A percentile compares a stretch with the other conserved stretches of the same genome.
Conservation (phyloP, 2,329 filamentous ascomycete species). For the Penicillium thymicola region DNA sequence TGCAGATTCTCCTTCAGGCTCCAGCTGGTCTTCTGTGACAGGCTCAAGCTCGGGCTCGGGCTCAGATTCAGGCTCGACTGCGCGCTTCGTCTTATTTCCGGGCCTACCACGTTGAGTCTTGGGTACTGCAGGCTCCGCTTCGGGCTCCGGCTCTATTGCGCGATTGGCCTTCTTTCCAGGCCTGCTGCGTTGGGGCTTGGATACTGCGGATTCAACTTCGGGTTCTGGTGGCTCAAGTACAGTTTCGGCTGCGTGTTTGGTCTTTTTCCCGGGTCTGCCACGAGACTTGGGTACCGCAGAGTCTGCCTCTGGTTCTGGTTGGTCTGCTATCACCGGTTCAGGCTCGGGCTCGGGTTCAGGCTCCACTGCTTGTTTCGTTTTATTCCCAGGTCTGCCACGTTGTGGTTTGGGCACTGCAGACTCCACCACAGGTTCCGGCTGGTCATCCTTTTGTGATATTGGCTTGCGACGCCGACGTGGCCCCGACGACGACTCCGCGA, state of each 20-base stretch:
- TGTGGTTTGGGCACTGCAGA: slow-evolving; percentile 7
- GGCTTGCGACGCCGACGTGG: slow-evolving; percentile 6
- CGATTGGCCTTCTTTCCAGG: slow-evolving; percentile 6
- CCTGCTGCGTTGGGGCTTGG: slow-evolving; percentile 2
- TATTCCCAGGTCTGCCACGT: slow-evolving; percentile 7
- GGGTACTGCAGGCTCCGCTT: neutral
- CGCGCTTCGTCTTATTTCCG: slow-evolving; percentile 8
- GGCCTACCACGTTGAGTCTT: slow-evolving; percentile 2
- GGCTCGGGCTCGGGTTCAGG: slow-evolving; percentile 5
- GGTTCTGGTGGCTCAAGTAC: slow-evolving; percentile 6
- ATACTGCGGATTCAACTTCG: slow-evolving; percentile 1
- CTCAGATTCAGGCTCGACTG: neutral
- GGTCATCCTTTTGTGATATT: slow-evolving; percentile 8
- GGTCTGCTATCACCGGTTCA: neutral
- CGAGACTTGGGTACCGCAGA: slow-evolving; percentile 1
- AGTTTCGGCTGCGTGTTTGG: neutral
- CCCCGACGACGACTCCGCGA: neutral
- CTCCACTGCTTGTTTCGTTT: neutral
- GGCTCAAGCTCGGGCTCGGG: neutral
- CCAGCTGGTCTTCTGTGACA: neutral
- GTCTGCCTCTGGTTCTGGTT: slow-evolving; percentile 1
- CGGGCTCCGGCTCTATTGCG: neutral
- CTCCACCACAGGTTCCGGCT: slow-evolving; percentile 2
- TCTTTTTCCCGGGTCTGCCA: slow-evolving; percentile 7
- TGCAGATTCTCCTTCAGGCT: slow-evolving; percentile 7